Percentiles rank a stretch among this genome's conserved stretches.
phyloP scores from a whole-genome alignment of 75 land plant species.

The Picea glauca region DNA sequence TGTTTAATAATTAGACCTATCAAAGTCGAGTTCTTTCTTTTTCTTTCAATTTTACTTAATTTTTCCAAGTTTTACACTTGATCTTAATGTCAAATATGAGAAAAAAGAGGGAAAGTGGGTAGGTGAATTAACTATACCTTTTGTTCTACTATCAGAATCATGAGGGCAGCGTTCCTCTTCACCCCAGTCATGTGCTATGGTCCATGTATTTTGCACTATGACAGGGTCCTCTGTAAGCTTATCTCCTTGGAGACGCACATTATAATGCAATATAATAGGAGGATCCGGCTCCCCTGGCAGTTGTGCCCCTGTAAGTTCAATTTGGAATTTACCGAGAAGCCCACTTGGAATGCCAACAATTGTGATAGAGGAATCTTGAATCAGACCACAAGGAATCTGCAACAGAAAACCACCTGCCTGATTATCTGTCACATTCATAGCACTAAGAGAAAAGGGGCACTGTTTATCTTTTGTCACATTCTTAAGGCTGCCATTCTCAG shows the following conservation, averaged over 20 bases:
- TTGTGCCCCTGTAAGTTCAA: constrained; percentile 57
- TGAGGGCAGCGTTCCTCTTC: constrained; percentile 74
- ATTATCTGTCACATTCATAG: constrained; percentile 17
- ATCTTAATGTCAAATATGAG: neutral
- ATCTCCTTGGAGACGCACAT: constrained; percentile 67
- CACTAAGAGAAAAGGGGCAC: constrained; percentile 55
- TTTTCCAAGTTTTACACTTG: neutral
- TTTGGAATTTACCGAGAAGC: constrained; percentile 29
- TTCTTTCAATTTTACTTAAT: neutral
- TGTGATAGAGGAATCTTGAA: constrained; percentile 81
- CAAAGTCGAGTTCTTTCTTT: neutral
- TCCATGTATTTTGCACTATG: constrained; percentile 84
- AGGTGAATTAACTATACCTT: constrained; percentile 4
- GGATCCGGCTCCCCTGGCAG: constrained; percentile 37
- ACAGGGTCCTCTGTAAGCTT: constrained; percentile 51
- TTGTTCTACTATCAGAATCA: constrained; percentile 9
- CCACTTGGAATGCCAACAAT: constrained; percentile 66
- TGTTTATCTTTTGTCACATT: constrained; percentile 18
- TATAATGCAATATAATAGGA: constrained; percentile 68
- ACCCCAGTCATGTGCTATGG: constrained; percentile 61
- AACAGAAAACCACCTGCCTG: neutral
- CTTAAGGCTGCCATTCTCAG: neutral
- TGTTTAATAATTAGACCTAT: neutral
- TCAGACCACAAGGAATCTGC: constrained; percentile 79
- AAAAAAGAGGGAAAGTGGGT: neutral